phyloP scores from a whole-genome alignment of 148 eudicot genomes.

The Fallopia convolvulus region DNA sequence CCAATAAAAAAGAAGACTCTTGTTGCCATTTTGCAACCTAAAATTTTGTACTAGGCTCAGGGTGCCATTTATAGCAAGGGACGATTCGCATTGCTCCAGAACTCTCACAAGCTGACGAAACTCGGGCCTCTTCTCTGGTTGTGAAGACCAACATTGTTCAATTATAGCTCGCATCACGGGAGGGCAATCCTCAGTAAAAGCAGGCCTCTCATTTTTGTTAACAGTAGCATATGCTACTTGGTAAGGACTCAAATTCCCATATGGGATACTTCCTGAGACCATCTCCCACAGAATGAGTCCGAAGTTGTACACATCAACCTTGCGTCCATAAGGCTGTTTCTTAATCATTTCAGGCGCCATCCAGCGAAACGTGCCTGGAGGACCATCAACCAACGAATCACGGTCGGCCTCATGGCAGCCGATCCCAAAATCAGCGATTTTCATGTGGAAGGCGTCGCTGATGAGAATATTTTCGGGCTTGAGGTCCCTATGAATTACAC shows the following conservation, averaged over 20 bases:
- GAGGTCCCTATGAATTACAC: conserved; percentile 83
- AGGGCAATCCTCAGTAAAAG: conserved; percentile 44
- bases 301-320: conserved; percentile 87
- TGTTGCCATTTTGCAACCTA: conserved; percentile 30
- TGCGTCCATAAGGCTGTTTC: conserved; percentile 59
- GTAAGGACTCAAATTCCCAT: conserved; percentile 80
- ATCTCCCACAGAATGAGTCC: conserved; percentile 87
- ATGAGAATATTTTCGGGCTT: conserved; percentile 90
- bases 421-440: conserved; percentile 90
- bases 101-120: conserved; percentile 63
- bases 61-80: conserved; percentile 43
- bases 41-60: conserved; percentile 30
- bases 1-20: conserved; percentile 35
- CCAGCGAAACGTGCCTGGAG: conserved; percentile 85
- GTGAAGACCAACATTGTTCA: conserved; percentile 50
- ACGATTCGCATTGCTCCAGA: conserved; percentile 41
- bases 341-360: conserved; percentile 98
- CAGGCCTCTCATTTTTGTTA: conserved; percentile 67
- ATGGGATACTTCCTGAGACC: conserved; percentile 72
- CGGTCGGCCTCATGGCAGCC: conserved; percentile 76
- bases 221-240: conserved; percentile 96
- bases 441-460: conserved; percentile 54
- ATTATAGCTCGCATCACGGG: conserved; percentile 46
- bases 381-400: conserved; percentile 67
- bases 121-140: conserved; percentile 63